These are phyloP conservation scores for Sarocladium oryzae DNA, from an alignment of 2,329 filamentous ascomycete genomes.

Conservation along the genomic window DNA sequence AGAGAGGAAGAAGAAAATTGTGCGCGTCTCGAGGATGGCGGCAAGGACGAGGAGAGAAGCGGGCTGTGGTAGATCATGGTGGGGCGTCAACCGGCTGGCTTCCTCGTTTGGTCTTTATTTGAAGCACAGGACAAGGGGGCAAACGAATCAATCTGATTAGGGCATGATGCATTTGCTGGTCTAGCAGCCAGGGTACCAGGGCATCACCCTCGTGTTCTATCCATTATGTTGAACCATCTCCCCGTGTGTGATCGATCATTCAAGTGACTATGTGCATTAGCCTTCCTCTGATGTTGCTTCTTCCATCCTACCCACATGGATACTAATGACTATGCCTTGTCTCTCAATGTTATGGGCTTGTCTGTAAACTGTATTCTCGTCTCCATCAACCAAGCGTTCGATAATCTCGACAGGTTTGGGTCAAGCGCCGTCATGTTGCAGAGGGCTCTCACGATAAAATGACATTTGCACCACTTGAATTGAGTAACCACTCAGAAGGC, in stretches of 20 bases:
- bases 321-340: too few species aligned
- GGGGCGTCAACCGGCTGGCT: slow-evolving; percentile 40
- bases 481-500: too few species aligned
- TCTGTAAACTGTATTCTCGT: too few species aligned
- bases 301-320: too few species aligned
- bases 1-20: neutral
- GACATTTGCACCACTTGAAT: too few species aligned
- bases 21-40: slow-evolving; percentile 6
- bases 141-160: slow-evolving; percentile 27
- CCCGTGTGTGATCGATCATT: neutral
- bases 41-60: slow-evolving; percentile 11
- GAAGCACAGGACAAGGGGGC: slow-evolving; percentile 30
- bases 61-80: slow-evolving; percentile 34
- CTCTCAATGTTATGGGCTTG: too few species aligned
- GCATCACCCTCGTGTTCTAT: slow-evolving; percentile 30
- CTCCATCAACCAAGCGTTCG: too few species aligned
- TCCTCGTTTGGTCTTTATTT: slow-evolving; percentile 39
- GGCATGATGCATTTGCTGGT: slow-evolving; percentile 31
- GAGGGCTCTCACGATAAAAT: too few species aligned
- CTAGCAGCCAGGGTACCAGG: slow-evolving; percentile 26
- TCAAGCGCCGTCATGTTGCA: too few species aligned
- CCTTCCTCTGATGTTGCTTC: too few species aligned
- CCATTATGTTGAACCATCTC: slow-evolving; percentile 22
- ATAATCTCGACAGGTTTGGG: too few species aligned
- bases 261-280: too few species aligned